Conservation (phyloP, 169 alveolate species). For the Hepatocystis sp. region DNA sequence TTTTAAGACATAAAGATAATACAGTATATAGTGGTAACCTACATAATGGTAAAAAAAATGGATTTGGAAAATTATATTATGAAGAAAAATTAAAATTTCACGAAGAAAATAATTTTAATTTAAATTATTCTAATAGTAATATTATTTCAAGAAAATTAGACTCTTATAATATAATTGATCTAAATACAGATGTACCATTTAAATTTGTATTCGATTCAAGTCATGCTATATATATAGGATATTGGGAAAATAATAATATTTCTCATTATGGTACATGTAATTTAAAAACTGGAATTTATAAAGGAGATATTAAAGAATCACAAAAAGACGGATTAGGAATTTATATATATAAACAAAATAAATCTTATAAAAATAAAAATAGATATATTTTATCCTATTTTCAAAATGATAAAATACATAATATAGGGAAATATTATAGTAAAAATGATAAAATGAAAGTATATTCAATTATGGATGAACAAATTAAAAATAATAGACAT, state of each 20-base stretch:
- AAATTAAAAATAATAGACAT: slow-evolving; percentile 16
- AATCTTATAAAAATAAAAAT: slow-evolving; percentile 69
- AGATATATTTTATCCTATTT: slow-evolving; percentile 74
- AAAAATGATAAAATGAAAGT: slow-evolving; percentile 71
- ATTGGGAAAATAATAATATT: slow-evolving; percentile 49
- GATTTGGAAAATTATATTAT: slow-evolving; percentile 74
- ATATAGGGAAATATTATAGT: slow-evolving; percentile 70
- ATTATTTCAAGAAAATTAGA: slow-evolving; percentile 57
- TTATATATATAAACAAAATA: slow-evolving; percentile 67
- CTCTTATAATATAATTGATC: slow-evolving; percentile 50
- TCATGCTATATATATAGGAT: slow-evolving; percentile 60
- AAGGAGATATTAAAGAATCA: slow-evolving; percentile 70
- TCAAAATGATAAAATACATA: slow-evolving; percentile 46
- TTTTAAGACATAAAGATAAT: slow-evolving; percentile 73
- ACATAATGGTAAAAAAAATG: slow-evolving; percentile 56
- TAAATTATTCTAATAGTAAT: slow-evolving; percentile 56
- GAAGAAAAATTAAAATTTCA: slow-evolving; percentile 52
- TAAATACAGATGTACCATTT: slow-evolving; percentile 48
- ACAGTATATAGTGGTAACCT: slow-evolving; percentile 69
- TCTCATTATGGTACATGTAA: slow-evolving; percentile 73
- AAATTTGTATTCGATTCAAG: slow-evolving; percentile 38
- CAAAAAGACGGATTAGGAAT: slow-evolving; percentile 74
- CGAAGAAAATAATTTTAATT: slow-evolving; percentile 38
- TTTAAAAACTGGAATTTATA: slow-evolving; percentile 71
- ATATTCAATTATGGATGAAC: slow-evolving; percentile 59